A percentile compares a stretch with the other conserved stretches of the same genome.
phyloP scores from a whole-genome alignment of 345 rosid species.

The Melaleuca alternifolia region DNA sequence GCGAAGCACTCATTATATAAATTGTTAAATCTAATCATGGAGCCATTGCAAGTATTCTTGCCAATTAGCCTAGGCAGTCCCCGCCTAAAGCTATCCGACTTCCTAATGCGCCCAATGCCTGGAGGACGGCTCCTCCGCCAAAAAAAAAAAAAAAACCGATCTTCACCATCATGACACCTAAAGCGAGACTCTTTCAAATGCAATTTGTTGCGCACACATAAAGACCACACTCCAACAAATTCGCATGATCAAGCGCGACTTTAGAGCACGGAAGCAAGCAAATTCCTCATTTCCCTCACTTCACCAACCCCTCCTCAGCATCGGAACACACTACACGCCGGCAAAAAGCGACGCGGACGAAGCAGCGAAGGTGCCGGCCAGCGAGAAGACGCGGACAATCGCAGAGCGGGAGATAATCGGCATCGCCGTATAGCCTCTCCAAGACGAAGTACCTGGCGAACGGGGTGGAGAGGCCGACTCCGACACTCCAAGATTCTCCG shows the following conservation, averaged over 20 bases:
- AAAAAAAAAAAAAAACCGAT: no score
- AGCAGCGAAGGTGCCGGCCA: background rate
- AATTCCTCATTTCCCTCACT: background rate
- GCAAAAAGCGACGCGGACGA: background rate
- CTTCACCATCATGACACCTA: background rate
- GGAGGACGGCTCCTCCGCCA: no score
- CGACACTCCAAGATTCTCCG: background rate
- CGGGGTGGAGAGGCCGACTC: background rate
- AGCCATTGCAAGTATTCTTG: background rate
- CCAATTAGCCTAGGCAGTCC: background rate
- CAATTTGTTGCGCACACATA: background rate
- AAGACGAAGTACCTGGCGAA: background rate
- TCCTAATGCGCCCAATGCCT: background rate
- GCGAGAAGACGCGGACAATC: background rate
- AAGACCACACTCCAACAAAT: background rate
- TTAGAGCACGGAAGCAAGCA: background rate
- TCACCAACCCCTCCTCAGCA: background rate
- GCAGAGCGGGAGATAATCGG: background rate
- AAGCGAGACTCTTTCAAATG: background rate
- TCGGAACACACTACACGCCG: background rate
- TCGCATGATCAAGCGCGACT: background rate
- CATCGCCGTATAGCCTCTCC: background rate
- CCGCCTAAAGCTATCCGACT: background rate
- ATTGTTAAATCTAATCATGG: background rate
- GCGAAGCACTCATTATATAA: background rate